Conservation (phyloP, 306 rosid genomes). For the Acmispon strigosus region DNA sequence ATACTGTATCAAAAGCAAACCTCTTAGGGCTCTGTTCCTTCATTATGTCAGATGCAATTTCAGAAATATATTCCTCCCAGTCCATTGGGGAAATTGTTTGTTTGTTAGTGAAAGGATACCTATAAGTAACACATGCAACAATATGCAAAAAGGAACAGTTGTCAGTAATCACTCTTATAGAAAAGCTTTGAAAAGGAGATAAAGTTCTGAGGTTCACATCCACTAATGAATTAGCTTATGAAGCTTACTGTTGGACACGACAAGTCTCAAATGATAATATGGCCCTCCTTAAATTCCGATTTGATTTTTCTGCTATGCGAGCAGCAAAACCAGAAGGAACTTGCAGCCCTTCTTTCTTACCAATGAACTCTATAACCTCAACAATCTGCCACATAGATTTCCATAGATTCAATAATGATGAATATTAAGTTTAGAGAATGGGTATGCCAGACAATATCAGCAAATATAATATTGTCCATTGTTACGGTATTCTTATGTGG, state of each 20-base stretch:
- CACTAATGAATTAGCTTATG: not conserved
- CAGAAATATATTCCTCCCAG: constrained; percentile 90
- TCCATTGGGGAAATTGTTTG: constrained; percentile 84
- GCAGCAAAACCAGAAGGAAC: constrained; percentile 70
- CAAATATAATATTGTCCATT: not conserved
- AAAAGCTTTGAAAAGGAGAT: constrained; percentile 1
- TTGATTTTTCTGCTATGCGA: constrained; percentile 78
- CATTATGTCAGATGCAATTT: constrained; percentile 92
- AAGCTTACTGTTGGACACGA: constrained; percentile 78
- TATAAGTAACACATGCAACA: constrained; percentile 22
- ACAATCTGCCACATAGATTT: constrained; percentile 47
- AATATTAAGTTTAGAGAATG: constrained; percentile 6
- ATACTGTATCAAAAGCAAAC: constrained; percentile 27
- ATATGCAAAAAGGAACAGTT: constrained; percentile 12
- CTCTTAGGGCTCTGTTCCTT: constrained; percentile 98
- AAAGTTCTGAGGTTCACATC: not conserved
- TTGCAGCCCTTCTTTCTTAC: constrained; percentile 81
- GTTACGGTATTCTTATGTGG: not conserved
- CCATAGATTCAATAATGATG: not conserved
- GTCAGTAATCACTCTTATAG: constrained; percentile 14
- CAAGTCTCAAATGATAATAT: constrained; percentile 87
- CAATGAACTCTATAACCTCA: constrained; percentile 63
- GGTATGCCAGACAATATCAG: not conserved
- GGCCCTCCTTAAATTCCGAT: constrained; percentile 78
- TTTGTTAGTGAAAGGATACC: constrained; percentile 78